Evolutionary conservation across 306 rosid genomes (phyloP), one percentile per base, ranked within the genome.

Genomic region (Trifolium subterraneum): DNA sequence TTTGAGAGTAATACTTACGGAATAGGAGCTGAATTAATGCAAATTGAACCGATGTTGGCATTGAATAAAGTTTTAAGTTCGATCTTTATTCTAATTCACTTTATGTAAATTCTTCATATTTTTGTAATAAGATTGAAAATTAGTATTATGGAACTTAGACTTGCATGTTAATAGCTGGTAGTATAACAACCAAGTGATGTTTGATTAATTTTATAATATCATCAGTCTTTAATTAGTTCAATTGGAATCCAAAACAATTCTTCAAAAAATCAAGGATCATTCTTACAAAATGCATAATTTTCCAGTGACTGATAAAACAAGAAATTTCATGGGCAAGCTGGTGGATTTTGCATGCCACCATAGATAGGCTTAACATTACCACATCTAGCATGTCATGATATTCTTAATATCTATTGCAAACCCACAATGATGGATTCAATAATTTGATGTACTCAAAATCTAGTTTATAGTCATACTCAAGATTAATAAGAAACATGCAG

Each of bases 251-350:
- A 59, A 59, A 73, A 61, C 36, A 60, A 71, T 38, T 35, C 38
- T 36, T 54, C 8, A 54, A 71, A 54, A 36, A 54, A 19, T 4
- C 38, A 54, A 35, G 16, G 22, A 20, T n/a, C 15, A 27, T 60
- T 29, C 22, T 44, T 16, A 31, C n/a, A 69, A 48, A 50, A 69
- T 31, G 62, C 25, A 29, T 50, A 68, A 16, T 16, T 7, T 68
- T 18, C 0, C 18, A 20, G 2, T 14, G 18, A 38, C 31, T 16
- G 70, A 19, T 38, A 16, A 64, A 20, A 39, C n/a, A 56, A 36
- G 15, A 39, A 66, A 42, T 6, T 10, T 25, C 66, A 68, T 18
- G 0, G 7, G 72, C 86, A 83, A 61, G 64, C 3, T 60, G 79
- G 79, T 45, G 87, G 84, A 10, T 16, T 29, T 8, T 18, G 55